Conservation (phyloP, 2,329 filamentous ascomycete genomes). For the Neopestalotiopsis clavispora region DNA sequence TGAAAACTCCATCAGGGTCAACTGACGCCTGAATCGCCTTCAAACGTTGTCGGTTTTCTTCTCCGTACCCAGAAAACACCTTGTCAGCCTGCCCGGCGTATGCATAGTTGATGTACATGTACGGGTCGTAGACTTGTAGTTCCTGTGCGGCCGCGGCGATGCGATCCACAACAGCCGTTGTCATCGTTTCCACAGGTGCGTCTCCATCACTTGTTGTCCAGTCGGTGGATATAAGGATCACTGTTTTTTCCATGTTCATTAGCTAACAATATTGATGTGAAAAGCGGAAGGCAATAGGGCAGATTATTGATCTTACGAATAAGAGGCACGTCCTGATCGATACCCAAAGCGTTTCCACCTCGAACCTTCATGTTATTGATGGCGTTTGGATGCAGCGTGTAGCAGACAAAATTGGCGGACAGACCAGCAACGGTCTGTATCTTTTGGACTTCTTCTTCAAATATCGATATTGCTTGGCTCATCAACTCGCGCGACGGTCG, state of each 20-base stretch:
- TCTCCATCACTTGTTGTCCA: background rate
- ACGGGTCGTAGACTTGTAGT: background rate
- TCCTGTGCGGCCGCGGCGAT: background rate
- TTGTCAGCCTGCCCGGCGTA: background rate
- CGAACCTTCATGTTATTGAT: background rate
- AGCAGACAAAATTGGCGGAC: background rate
- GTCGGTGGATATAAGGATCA: background rate
- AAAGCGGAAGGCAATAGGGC: no score
- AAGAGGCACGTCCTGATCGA: background rate
- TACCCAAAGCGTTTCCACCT: background rate
- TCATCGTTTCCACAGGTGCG: background rate
- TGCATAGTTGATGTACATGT: constrained; percentile 1
- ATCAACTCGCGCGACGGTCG: background rate
- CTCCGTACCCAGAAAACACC: background rate
- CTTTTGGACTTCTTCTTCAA: background rate
- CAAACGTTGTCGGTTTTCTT: background rate
- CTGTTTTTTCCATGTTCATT: background rate
- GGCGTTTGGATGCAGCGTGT: background rate
- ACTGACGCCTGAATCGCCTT: background rate
- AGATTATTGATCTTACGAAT: background rate
- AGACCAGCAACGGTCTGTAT: background rate
- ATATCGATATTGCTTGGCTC: background rate
- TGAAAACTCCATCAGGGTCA: background rate
- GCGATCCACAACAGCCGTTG: background rate
- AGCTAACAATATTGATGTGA: background rate